These are phyloP conservation scores for Centrapalus pauciflorus DNA, from an alignment of 129 eudicot species.

Conservation along the genomic window DNA sequence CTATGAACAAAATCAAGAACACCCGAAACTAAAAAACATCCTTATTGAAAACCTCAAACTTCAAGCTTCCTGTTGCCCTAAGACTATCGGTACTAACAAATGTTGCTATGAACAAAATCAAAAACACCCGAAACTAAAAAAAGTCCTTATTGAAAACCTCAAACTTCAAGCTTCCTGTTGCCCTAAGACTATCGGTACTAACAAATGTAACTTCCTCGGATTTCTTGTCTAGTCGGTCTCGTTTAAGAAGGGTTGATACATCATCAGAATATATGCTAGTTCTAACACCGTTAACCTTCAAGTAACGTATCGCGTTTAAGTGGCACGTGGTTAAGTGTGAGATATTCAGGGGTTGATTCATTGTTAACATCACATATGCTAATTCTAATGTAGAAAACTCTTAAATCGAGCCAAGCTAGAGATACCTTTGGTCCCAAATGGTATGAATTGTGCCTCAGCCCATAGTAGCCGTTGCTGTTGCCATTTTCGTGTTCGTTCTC, in stretches of 20 bases:
- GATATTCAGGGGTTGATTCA: conserved; percentile 73
- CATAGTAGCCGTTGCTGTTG: conserved; percentile 37
- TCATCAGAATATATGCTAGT: conserved; percentile 65
- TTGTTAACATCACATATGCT: conserved; percentile 61
- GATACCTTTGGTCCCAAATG: conserved; percentile 38
- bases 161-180: conserved; percentile 70
- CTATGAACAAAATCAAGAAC: conserved; percentile 41
- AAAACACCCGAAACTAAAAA: no score
- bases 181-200: conserved; percentile 66
- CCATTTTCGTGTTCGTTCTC: conserved; percentile 38
- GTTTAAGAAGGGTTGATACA: conserved; percentile 43
- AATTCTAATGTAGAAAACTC: conserved; percentile 80
- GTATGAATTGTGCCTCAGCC: conserved; percentile 33
- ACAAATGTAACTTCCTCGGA: conserved; percentile 85
- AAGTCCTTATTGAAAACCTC: conserved; percentile 68
- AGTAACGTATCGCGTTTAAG: conserved; percentile 73
- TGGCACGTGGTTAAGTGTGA: conserved; percentile 77
- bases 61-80: conserved; percentile 67
- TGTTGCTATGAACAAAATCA: no score
- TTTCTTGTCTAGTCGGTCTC: conserved; percentile 70
- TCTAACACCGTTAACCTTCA: conserved; percentile 75
- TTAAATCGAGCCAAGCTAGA: conserved; percentile 65
- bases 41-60: conserved; percentile 70
- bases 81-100: conserved; percentile 77
- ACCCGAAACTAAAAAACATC: conserved; percentile 60